These are phyloP conservation scores for Neurospora discreta DNA, from an alignment of 495 filamentous ascomycete species.

Conservation along the genomic window DNA sequence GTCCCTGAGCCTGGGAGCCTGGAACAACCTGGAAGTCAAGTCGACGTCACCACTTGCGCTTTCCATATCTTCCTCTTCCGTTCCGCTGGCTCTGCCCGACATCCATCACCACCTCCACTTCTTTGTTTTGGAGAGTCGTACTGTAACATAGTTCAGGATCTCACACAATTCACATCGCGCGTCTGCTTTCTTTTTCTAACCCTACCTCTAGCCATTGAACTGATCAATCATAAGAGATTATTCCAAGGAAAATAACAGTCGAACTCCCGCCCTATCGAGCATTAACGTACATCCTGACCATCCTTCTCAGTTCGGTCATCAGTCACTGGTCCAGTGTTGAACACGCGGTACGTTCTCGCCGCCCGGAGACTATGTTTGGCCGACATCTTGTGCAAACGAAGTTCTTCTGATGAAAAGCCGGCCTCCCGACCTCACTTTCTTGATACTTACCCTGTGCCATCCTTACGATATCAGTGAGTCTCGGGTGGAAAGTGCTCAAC, in stretches of 20 bases:
- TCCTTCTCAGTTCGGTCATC: not conserved
- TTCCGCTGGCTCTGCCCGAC: not conserved
- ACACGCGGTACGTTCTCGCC: slow-evolving; percentile 11
- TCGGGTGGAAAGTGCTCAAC: not conserved
- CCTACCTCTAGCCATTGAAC: not conserved
- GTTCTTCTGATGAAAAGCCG: not conserved
- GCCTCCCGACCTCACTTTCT: not conserved
- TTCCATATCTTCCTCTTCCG: not conserved
- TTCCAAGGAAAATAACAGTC: not conserved
- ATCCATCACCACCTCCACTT: not conserved
- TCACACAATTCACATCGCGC: not conserved
- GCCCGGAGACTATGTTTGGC: not conserved
- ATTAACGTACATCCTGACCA: not conserved
- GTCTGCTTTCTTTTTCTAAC: not conserved
- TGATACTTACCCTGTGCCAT: not conserved
- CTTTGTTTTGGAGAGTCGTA: not conserved
- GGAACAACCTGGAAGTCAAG: not conserved
- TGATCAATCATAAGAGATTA: not conserved
- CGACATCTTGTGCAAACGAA: not conserved
- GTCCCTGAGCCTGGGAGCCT: not conserved
- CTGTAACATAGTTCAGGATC: not conserved
- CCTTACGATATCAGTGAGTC: not conserved
- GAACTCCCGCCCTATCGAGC: not conserved
- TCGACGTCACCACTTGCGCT: not conserved
- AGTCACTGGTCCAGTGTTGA: not conserved